Conservation (phyloP, 805 yeast species). For the Myxozyma neotropica region DNA sequence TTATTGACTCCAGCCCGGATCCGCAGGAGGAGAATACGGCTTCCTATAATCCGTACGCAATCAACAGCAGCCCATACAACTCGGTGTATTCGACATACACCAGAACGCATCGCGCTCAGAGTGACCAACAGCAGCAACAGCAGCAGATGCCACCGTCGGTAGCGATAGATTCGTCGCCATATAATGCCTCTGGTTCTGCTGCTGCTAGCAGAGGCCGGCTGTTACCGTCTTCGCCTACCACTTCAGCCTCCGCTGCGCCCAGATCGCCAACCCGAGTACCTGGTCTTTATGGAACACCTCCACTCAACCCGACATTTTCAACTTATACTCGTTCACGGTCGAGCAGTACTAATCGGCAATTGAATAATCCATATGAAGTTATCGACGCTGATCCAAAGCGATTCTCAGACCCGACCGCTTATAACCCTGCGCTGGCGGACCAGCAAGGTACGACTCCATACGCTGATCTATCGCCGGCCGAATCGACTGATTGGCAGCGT, state of each 20-base stretch:
- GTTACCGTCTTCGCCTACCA: constrained; percentile 1
- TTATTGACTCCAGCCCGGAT: background rate
- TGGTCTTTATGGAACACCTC: constrained; percentile 11
- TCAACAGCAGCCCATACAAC: constrained; percentile 22
- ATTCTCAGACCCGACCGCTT: constrained; percentile 3
- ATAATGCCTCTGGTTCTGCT: background rate
- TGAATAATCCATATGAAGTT: background rate
- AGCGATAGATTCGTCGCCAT: background rate
- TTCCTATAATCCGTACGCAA: constrained; percentile 22
- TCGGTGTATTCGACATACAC: constrained; percentile 14
- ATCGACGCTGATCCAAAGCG: background rate
- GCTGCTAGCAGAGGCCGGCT: background rate
- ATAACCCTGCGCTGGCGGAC: constrained; percentile 11
- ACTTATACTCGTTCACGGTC: background rate
- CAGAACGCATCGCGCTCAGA: background rate
- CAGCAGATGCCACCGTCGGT: background rate
- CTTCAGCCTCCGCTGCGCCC: background rate
- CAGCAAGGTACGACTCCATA: constrained; percentile 6
- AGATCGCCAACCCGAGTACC: constrained; percentile 9
- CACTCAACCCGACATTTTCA: constrained; percentile 1
- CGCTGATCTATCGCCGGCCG: background rate
- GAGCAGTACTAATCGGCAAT: background rate
- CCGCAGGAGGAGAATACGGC: background rate
- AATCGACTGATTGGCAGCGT: constrained; percentile 2
- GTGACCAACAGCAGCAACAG: background rate